Evolutionary conservation across 371 early-diverging fungal species (phyloP).

Genomic region (Funneliformis caledonium): DNA sequence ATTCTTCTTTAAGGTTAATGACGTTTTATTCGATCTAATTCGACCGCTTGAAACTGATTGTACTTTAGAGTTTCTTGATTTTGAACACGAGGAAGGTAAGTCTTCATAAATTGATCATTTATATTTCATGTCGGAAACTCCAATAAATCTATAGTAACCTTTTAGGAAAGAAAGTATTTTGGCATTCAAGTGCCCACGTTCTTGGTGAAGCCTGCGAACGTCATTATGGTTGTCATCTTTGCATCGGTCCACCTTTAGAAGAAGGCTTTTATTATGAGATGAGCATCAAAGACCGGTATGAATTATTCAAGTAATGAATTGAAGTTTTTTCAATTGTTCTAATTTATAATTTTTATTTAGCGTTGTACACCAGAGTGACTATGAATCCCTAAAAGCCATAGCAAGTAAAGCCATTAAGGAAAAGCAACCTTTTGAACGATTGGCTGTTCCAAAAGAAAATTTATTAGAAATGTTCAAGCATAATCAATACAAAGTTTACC

Average conservation of each 20-base stretch:
- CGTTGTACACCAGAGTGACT: conserved; percentile 84
- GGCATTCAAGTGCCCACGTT: conserved; percentile 99
- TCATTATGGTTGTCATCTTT: conserved; percentile 96
- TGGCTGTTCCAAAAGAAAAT: conserved; percentile 88
- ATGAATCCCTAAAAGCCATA: conserved; percentile 82
- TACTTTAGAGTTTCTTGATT: conserved; percentile 91
- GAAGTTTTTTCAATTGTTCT: not conserved
- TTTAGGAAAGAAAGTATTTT: conserved; percentile 89
- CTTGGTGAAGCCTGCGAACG: conserved; percentile 98
- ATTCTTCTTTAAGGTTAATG: conserved; percentile 60
- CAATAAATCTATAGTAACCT: not conserved
- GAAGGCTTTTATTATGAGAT: conserved; percentile 99
- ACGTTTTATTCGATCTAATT: conserved; percentile 91
- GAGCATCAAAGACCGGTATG: conserved; percentile 72
- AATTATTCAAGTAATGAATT: not conserved
- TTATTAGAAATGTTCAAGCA: conserved; percentile 98
- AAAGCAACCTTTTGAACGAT: conserved; percentile 95
- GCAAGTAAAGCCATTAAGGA: conserved; percentile 91
- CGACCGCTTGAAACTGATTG: conserved; percentile 87
- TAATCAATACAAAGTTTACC: conserved; percentile 95
- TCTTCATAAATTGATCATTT: conserved; percentile 25
- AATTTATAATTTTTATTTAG: conserved; percentile 44
- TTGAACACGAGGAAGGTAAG: conserved; percentile 90
- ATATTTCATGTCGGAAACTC: not conserved
- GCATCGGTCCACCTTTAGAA: conserved; percentile 98